A percentile compares a stretch with the other conserved stretches of the same genome.
Evolutionary conservation across 305 asterid species (phyloP).

Genomic region (Rubia peregrina): DNA sequence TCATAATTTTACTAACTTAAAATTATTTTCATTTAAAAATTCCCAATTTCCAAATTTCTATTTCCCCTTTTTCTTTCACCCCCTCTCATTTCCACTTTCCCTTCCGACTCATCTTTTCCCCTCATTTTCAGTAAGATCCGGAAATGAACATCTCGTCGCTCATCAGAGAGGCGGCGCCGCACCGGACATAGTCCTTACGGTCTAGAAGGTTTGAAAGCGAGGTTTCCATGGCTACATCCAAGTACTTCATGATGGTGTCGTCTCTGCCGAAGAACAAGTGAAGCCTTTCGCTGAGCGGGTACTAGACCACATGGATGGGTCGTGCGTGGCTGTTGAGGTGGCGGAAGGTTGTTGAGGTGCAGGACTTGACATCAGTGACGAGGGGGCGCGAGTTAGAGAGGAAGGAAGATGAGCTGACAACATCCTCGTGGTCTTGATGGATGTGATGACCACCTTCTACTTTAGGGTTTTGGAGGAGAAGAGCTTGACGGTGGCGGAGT

Average conservation of each 20-base stretch:
- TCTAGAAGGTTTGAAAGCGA: constrained; percentile 47
- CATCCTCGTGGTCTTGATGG: constrained; percentile 40
- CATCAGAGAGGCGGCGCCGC: constrained; percentile 72
- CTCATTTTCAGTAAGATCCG: no score
- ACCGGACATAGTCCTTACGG: constrained; percentile 83
- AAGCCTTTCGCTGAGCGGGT: constrained; percentile 67
- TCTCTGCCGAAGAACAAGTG: constrained; percentile 85
- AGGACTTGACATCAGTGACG: constrained; percentile 58
- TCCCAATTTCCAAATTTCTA: no score
- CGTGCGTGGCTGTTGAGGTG: constrained; percentile 62
- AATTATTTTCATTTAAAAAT: no score
- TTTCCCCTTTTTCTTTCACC: no score
- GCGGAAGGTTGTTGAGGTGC: constrained; percentile 53
- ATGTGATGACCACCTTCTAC: constrained; percentile 44
- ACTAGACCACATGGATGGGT: constrained; percentile 50
- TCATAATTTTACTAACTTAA: no score
- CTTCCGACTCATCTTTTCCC: no score
- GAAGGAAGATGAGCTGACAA: constrained; percentile 55
- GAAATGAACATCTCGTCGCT: constrained; percentile 79
- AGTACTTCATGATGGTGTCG: constrained; percentile 83
- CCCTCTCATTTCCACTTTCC: no score
- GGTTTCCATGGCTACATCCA: constrained; percentile 74
- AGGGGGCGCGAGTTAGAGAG: constrained; percentile 69
- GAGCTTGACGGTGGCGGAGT: constrained; percentile 58
- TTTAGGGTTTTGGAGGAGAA: constrained; percentile 55